Evolutionary conservation across 352 stramenopile species (phyloP).

Genomic region (Phytophthora idaei): DNA sequence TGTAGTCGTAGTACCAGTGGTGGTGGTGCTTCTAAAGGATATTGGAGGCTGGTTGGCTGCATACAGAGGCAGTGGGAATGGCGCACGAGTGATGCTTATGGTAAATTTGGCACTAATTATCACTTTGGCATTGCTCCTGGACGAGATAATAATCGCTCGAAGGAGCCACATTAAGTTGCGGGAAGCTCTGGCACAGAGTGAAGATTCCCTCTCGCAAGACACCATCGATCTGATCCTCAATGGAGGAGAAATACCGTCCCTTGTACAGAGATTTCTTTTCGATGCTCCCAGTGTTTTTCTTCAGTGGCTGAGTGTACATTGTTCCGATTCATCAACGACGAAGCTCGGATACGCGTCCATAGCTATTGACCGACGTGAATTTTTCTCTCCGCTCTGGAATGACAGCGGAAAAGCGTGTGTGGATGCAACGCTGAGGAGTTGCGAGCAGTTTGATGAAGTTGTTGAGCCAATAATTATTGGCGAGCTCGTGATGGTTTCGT

Average conservation of each 20-base stretch:
- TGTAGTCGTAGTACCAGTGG: not conserved
- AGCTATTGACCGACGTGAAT: constrained; percentile 20
- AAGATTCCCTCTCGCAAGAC: constrained; percentile 26
- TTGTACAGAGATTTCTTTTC: constrained; percentile 57
- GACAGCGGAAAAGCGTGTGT: constrained; percentile 17
- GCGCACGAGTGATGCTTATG: constrained; percentile 21
- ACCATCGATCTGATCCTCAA: constrained; percentile 44
- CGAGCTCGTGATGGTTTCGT: constrained; percentile 12
- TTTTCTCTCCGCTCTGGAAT: constrained; percentile 43
- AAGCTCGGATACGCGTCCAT: constrained; percentile 10
- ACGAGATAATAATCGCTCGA: constrained; percentile 35
- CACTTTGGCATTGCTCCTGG: constrained; percentile 27
- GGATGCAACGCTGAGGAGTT: constrained; percentile 1
- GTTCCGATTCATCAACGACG: not conserved
- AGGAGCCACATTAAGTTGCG: constrained; percentile 43
- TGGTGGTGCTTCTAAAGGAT: constrained; percentile 23
- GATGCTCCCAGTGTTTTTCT: constrained; percentile 56
- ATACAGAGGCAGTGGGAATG: constrained; percentile 23
- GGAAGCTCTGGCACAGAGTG: constrained; percentile 2
- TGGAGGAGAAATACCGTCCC: constrained; percentile 39
- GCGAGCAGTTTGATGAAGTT: constrained; percentile 13
- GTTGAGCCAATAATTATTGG: constrained; percentile 16
- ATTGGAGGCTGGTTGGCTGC: constrained; percentile 29
- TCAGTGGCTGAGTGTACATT: constrained; percentile 41
- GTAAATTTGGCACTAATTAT: constrained; percentile 13